phyloP scores from a whole-genome alignment of 1,284 basidiomycete genomes.

The Agaricales sp. region DNA sequence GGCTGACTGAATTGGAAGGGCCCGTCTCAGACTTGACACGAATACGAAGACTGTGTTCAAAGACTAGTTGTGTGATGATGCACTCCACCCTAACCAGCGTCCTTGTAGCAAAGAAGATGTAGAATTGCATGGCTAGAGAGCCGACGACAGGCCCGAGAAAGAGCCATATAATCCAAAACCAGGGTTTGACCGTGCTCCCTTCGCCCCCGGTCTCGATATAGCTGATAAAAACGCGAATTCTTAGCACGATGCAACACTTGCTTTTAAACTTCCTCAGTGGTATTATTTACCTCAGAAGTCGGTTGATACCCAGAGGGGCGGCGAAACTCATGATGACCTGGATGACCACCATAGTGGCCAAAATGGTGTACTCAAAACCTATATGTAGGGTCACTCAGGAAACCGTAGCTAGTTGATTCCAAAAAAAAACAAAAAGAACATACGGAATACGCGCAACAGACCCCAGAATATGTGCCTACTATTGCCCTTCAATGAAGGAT shows the following conservation, averaged over 20 bases:
- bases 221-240: constrained; percentile 14
- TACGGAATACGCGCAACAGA: constrained; percentile 19
- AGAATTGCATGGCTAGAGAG: constrained; percentile 33
- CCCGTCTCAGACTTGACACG: constrained; percentile 45
- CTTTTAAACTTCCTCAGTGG: not conserved
- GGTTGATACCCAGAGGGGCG: constrained; percentile 40
- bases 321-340: constrained; percentile 26
- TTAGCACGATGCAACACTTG: too few species aligned
- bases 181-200: constrained; percentile 28
- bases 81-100: constrained; percentile 26
- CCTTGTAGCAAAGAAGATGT: constrained; percentile 35
- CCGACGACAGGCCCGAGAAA: constrained; percentile 45
- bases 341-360: constrained; percentile 20
- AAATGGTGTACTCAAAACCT: constrained; percentile 29
- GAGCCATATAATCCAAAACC: constrained; percentile 52
- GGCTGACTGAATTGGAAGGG: constrained; percentile 10
- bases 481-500: constrained; percentile 23
- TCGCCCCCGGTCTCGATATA: constrained; percentile 34
- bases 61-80: constrained; percentile 60
- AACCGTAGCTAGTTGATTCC: too few species aligned
- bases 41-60: constrained; percentile 61
- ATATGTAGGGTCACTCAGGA: too few species aligned
- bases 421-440: too few species aligned
- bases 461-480: constrained; percentile 25
- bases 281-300: constrained; percentile 18